Conservation (phyloP, 2,329 filamentous ascomycete genomes). For the Triangularia verruculosa region DNA sequence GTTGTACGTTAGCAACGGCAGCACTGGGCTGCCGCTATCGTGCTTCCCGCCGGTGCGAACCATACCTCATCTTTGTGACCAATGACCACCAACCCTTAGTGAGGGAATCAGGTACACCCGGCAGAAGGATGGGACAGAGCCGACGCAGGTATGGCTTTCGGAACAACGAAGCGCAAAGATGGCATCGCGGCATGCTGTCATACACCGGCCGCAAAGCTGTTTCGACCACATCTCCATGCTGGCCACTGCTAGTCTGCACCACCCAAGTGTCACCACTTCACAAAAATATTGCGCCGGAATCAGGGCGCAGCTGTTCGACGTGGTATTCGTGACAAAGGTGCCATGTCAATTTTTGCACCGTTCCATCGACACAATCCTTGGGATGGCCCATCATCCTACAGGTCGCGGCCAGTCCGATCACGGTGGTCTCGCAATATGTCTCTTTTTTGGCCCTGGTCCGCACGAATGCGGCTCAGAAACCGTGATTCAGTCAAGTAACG, state of each 20-base stretch:
- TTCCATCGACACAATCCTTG: background rate
- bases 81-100: background rate
- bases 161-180: background rate
- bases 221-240: too few species aligned
- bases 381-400: slow-evolving; percentile 1
- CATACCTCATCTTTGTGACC: background rate
- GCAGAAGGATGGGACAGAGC: background rate
- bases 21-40: background rate
- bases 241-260: background rate
- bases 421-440: slow-evolving; percentile 10
- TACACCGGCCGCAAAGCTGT: too few species aligned
- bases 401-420: slow-evolving; percentile 10
- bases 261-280: background rate
- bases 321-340: background rate
- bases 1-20: background rate
- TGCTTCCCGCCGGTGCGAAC: background rate
- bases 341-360: background rate
- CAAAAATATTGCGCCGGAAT: background rate
- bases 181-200: background rate
- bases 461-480: slow-evolving; percentile 14
- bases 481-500: background rate
- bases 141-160: background rate
- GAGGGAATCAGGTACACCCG: background rate
- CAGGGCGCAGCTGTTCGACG: background rate
- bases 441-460: background rate